Conservation (phyloP, 495 filamentous ascomycete species). For the Lophiostoma macrostomum region DNA sequence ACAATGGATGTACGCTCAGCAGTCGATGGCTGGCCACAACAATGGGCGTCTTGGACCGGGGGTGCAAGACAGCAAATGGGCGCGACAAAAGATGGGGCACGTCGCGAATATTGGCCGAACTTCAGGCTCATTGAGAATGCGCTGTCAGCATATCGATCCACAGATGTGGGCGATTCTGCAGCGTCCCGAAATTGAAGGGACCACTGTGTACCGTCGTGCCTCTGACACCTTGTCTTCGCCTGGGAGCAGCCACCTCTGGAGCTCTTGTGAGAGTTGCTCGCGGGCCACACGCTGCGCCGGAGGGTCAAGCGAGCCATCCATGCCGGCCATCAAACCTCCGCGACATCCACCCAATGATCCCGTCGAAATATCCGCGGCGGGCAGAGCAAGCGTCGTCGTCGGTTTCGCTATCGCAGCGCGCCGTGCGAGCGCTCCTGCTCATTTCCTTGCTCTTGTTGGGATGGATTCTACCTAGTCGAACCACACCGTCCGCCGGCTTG, state of each 20-base stretch:
- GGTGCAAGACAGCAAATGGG: neutral
- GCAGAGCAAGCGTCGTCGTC: constrained; percentile 6
- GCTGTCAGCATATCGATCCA: constrained; percentile 33
- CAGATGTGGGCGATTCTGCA: constrained; percentile 33
- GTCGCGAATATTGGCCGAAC: constrained; percentile 30
- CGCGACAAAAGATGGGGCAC: constrained; percentile 9
- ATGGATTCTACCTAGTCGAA: constrained; percentile 2
- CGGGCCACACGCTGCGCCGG: neutral
- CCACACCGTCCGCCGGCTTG: constrained; percentile 24
- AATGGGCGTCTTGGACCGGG: constrained; percentile 1
- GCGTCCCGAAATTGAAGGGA: constrained; percentile 36
- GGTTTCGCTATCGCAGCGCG: constrained; percentile 14
- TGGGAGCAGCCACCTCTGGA: neutral
- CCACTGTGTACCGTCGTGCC: constrained; percentile 18
- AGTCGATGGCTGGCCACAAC: constrained; percentile 4
- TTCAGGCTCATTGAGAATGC: constrained; percentile 34
- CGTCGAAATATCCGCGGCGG: constrained; percentile 32
- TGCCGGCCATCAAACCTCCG: constrained; percentile 30
- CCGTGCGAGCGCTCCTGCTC: constrained; percentile 22
- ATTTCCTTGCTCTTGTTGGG: constrained; percentile 20
- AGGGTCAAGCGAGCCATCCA: constrained; percentile 20
- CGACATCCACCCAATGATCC: constrained; percentile 28
- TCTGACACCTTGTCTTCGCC: constrained; percentile 2
- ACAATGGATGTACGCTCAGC: too few relatives aligned
- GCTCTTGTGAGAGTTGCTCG: neutral